These are phyloP conservation scores for Combretum micranthum DNA, from an alignment of 345 rosid species.

Conservation along the genomic window DNA sequence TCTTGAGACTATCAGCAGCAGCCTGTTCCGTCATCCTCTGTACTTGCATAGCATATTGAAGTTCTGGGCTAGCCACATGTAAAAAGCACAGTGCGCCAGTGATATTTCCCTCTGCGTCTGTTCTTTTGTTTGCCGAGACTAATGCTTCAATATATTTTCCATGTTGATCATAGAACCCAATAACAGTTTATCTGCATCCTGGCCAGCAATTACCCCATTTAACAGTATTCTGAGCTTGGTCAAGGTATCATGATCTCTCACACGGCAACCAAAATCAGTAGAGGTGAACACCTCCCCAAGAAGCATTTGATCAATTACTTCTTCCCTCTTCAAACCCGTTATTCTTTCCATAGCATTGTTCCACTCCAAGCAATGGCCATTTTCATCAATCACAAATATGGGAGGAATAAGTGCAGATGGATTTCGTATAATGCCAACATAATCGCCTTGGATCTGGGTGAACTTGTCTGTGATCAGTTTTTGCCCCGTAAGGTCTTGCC, in stretches of 20 bases:
- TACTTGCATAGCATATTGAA: conserved; percentile 66
- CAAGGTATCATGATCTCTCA: conserved; percentile 64
- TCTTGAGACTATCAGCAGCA: conserved; percentile 45
- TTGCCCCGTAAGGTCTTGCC: conserved; percentile 71
- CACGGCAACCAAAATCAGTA: conserved; percentile 48
- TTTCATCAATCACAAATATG: conserved; percentile 58
- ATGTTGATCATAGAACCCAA: conserved; percentile 57
- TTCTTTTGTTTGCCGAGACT: conserved; percentile 55
- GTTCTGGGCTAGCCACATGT: conserved; percentile 72
- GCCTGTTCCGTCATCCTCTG: conserved; percentile 69
- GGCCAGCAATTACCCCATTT: conserved; percentile 48
- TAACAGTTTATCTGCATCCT: conserved; percentile 46
- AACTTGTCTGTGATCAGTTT: conserved; percentile 48
- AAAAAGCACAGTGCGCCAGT: conserved; percentile 67
- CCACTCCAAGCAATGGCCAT: conserved; percentile 77
- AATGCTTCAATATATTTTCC: conserved; percentile 59
- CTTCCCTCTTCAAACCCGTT: conserved; percentile 75
- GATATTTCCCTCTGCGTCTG: conserved; percentile 50
- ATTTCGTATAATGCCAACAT: conserved; percentile 54
- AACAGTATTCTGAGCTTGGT: conserved; percentile 57
- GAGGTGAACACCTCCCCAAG: conserved; percentile 72
- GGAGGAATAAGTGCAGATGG: conserved; percentile 80
- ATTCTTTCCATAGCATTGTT: conserved; percentile 73
- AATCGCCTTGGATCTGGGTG: conserved; percentile 62
- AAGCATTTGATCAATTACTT: conserved; percentile 47